phyloP scores from a whole-genome alignment of 768 basidiomycete species.

The Dioszegia hungarica region DNA sequence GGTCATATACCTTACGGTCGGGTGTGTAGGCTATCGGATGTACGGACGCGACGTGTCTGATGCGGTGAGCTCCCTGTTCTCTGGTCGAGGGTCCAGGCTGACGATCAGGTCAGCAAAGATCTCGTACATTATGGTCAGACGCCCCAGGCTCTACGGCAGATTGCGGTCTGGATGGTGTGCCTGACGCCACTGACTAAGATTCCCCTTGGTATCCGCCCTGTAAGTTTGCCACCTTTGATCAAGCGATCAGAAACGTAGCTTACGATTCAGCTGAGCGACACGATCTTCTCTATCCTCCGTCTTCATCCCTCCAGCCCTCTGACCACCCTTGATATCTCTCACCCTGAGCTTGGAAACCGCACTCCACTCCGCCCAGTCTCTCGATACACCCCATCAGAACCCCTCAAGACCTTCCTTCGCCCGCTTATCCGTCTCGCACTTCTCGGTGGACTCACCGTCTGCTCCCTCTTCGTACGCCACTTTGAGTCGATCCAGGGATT shows the following conservation, averaged over 20 bases:
- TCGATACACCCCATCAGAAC: constrained; percentile 15
- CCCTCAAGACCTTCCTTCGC: constrained; percentile 27
- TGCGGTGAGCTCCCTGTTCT: constrained; percentile 18
- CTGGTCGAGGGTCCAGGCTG: background rate
- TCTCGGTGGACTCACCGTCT: constrained; percentile 17
- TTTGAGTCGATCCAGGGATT: constrained; percentile 33
- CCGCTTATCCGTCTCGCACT: constrained; percentile 22
- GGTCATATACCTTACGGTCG: constrained; percentile 33
- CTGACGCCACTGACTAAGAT: constrained; percentile 43
- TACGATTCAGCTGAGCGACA: constrained; percentile 26
- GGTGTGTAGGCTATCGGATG: constrained; percentile 42
- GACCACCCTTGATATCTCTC: no score
- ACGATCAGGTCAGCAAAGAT: constrained; percentile 38
- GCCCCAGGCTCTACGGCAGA: constrained; percentile 27
- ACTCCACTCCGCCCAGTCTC: background rate
- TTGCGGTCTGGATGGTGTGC: constrained; percentile 43
- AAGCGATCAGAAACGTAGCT: background rate
- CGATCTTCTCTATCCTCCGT: constrained; percentile 22
- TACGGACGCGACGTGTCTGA: constrained; percentile 43
- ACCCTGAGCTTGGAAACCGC: constrained; percentile 25
- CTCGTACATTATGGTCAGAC: constrained; percentile 36
- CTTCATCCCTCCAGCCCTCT: constrained; percentile 35
- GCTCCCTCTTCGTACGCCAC: constrained; percentile 16
- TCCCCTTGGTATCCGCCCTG: constrained; percentile 38
- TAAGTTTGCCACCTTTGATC: constrained; percentile 21